Conservation (phyloP, 768 basidiomycete species). For the Plicaturopsis crispa region DNA sequence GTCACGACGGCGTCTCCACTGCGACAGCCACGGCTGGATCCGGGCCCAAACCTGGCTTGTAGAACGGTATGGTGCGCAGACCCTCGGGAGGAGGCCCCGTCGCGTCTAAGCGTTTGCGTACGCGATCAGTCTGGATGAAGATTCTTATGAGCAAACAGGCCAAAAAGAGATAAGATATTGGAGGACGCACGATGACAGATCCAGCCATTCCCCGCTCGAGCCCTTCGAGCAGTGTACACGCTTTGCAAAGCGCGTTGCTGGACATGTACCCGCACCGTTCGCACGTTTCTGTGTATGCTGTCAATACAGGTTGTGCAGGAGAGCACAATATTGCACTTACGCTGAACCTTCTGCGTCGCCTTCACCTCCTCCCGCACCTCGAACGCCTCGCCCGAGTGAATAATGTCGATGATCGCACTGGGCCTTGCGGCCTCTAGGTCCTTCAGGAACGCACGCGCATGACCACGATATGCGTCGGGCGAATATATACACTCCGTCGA, state of each 20-base stretch:
- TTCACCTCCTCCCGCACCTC: constrained; percentile 82
- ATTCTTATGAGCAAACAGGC: not conserved
- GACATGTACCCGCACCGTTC: constrained; percentile 92
- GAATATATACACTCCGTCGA: constrained; percentile 99
- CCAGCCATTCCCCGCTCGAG: constrained; percentile 76
- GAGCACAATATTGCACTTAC: constrained; percentile 36
- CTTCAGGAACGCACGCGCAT: constrained; percentile 90
- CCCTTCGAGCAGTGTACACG: constrained; percentile 85
- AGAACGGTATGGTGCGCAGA: constrained; percentile 72
- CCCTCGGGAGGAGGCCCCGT: constrained; percentile 56
- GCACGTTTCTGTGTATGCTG: constrained; percentile 63
- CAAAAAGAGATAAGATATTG: constrained; percentile 2
- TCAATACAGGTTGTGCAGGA: constrained; percentile 6
- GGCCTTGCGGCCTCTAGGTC: constrained; percentile 92
- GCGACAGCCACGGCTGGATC: constrained; percentile 33
- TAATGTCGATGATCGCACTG: constrained; percentile 95
- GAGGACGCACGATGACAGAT: constrained; percentile 48
- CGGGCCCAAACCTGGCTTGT: constrained; percentile 28
- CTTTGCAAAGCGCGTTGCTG: constrained; percentile 94
- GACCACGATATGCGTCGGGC: constrained; percentile 96
- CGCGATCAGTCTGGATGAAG: constrained; percentile 53
- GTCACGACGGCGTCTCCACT: constrained; percentile 26
- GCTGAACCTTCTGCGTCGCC: constrained; percentile 74
- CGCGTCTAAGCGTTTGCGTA: constrained; percentile 51
- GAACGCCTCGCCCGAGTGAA: constrained; percentile 92